Evolutionary conservation across 345 rosid species (phyloP).

Genomic region (Raphanus raphanistrum): DNA sequence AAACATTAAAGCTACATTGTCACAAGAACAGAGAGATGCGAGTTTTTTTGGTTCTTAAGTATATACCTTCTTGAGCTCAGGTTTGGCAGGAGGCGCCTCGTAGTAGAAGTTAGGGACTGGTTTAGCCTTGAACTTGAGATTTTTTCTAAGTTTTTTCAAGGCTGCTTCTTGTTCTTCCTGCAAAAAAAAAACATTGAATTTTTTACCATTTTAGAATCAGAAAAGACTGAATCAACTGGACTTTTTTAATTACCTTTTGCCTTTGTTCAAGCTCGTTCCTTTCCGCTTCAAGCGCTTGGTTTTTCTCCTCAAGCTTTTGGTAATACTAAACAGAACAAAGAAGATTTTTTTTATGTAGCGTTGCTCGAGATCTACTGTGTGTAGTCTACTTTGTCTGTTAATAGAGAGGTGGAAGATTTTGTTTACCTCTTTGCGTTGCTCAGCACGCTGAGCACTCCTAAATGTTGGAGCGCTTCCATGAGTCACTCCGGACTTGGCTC

Average conservation of each 20-base stretch:
- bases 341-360: no score
- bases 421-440: slow-evolving; percentile 83
- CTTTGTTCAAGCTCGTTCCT: slow-evolving; percentile 70
- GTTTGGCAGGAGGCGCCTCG: slow-evolving; percentile 82
- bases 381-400: no score
- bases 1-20: not conserved
- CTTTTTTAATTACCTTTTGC: slow-evolving; percentile 56
- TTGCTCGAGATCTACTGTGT: no score
- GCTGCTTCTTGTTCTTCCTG: slow-evolving; percentile 97
- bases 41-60: not conserved
- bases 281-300: slow-evolving; percentile 79
- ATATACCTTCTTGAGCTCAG: slow-evolving; percentile 82
- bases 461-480: slow-evolving; percentile 90
- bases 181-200: slow-evolving; percentile 9
- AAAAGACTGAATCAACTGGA: slow-evolving; percentile 2
- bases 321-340: slow-evolving; percentile 52
- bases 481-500: slow-evolving; percentile 64
- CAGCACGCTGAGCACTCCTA: slow-evolving; percentile 73
- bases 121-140: slow-evolving; percentile 75
- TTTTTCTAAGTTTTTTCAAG: slow-evolving; percentile 83
- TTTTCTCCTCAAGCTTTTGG: slow-evolving; percentile 78
- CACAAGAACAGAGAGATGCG: slow-evolving; percentile 4
- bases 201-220: not conserved
- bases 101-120: slow-evolving; percentile 96
- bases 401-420: not conserved